These are phyloP conservation scores for Jatropha multifida DNA, from an alignment of 441 rosid species.

Conservation along the genomic window DNA sequence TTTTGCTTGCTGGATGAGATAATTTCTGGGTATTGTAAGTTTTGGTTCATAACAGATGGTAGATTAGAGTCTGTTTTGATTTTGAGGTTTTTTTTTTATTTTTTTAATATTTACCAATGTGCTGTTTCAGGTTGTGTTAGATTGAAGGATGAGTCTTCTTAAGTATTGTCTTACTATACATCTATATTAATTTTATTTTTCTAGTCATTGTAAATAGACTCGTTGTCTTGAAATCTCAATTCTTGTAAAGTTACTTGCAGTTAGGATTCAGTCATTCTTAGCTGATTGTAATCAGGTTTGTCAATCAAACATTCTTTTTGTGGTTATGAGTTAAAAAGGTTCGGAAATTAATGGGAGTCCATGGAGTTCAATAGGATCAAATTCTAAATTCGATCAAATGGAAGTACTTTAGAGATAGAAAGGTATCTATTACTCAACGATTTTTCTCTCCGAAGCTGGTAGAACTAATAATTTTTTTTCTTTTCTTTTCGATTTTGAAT, in stretches of 20 bases:
- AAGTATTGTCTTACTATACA: constrained; percentile 5
- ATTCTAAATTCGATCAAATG: background rate
- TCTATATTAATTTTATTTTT: background rate
- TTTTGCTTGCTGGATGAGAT: background rate
- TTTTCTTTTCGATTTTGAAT: background rate
- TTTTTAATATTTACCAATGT: constrained; percentile 4
- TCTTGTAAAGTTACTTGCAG: background rate
- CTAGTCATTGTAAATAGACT: background rate
- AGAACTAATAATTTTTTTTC: constrained; percentile 16
- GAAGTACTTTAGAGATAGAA: background rate
- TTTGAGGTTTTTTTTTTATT: constrained; percentile 19
- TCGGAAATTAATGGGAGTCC: constrained; percentile 10
- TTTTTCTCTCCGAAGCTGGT: background rate
- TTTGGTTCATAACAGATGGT: constrained; percentile 10
- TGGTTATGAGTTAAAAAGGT: constrained; percentile 2
- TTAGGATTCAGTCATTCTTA: constrained; percentile 3
- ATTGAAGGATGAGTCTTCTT: constrained; percentile 16
- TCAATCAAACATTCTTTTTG: constrained; percentile 3
- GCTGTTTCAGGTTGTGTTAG: background rate
- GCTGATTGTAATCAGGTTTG: constrained; percentile 3
- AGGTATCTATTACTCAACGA: background rate
- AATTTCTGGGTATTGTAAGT: constrained; percentile 12
- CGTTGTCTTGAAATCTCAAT: background rate
- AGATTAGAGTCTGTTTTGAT: constrained; percentile 10
- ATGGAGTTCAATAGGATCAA: background rate